Conservation (phyloP, 768 basidiomycete species). For the Tricholomella constricta region DNA sequence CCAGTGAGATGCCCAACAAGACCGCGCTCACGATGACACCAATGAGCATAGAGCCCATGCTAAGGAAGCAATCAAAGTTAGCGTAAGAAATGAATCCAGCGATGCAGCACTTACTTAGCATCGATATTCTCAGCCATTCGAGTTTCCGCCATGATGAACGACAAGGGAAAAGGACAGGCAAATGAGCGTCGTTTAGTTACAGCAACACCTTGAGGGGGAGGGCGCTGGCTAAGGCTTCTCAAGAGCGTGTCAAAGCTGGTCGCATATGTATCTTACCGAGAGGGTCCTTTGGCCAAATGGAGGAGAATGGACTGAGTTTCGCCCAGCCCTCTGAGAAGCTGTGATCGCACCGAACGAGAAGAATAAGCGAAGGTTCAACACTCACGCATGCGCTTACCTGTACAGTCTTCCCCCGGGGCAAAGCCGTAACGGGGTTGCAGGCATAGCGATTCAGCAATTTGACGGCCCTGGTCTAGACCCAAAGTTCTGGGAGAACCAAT, state of each 20-base stretch:
- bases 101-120: conserved; percentile 12
- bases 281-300: background rate
- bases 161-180: background rate
- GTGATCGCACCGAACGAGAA: background rate
- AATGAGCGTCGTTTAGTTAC: conserved; percentile 1
- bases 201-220: background rate
- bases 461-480: background rate
- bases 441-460: background rate
- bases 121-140: conserved; percentile 9
- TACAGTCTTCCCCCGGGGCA: background rate
- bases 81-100: background rate
- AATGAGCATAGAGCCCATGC: conserved; percentile 22
- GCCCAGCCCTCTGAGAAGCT: background rate
- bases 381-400: background rate
- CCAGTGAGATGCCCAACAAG: conserved; percentile 20
- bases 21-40: conserved; percentile 22
- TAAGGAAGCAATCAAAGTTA: background rate
- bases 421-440: background rate
- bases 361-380: background rate
- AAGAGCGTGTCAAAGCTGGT: background rate
- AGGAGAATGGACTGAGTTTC: background rate
- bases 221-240: background rate
- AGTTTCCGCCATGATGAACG: conserved; percentile 1
- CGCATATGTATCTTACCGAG: background rate
- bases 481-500: no score